These are phyloP conservation scores for Linnemannia exigua DNA, from an alignment of 192 early-diverging fungal genomes.

Conservation along the genomic window DNA sequence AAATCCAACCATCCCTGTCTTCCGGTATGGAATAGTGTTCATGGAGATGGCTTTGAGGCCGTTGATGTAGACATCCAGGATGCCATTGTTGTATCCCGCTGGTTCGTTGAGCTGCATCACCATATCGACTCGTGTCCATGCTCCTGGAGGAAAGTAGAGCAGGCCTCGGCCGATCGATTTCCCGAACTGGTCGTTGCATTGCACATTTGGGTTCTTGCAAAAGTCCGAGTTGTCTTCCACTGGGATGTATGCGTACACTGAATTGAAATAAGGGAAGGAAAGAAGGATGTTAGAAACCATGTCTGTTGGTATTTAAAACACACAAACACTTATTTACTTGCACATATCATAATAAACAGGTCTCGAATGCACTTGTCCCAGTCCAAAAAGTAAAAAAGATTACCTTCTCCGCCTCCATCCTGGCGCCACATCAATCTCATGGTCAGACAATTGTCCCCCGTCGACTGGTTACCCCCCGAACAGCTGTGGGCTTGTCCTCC, in stretches of 20 bases:
- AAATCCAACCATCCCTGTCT: constrained; percentile 58
- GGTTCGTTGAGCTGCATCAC: constrained; percentile 57
- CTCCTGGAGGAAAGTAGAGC: constrained; percentile 55
- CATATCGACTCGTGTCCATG: constrained; percentile 62
- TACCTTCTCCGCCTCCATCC: constrained; percentile 53
- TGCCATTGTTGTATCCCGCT: constrained; percentile 53
- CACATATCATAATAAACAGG: too few relatives aligned
- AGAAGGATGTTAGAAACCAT: not conserved
- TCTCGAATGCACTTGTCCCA: too few relatives aligned
- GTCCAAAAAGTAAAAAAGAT: not conserved
- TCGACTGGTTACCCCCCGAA: constrained; percentile 63
- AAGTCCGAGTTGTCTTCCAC: constrained; percentile 36
- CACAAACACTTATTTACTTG: too few relatives aligned
- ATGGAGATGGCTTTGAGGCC: constrained; percentile 48
- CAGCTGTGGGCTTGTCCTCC: constrained; percentile 62
- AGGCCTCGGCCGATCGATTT: constrained; percentile 64
- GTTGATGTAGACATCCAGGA: constrained; percentile 61
- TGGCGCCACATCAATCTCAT: constrained; percentile 67
- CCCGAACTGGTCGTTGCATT: constrained; percentile 64
- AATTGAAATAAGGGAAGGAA: constrained; percentile 5
- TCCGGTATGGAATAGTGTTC: constrained; percentile 56
- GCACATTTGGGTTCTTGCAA: constrained; percentile 41
- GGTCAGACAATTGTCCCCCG: constrained; percentile 60
- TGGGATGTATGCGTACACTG: constrained; percentile 66
- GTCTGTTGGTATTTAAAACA: not conserved